Percentiles rank a stretch among this genome's conserved stretches.
Conservation (phyloP, 2,329 filamentous ascomycete species). For the Proliferodiscus dingleyae region DNA sequence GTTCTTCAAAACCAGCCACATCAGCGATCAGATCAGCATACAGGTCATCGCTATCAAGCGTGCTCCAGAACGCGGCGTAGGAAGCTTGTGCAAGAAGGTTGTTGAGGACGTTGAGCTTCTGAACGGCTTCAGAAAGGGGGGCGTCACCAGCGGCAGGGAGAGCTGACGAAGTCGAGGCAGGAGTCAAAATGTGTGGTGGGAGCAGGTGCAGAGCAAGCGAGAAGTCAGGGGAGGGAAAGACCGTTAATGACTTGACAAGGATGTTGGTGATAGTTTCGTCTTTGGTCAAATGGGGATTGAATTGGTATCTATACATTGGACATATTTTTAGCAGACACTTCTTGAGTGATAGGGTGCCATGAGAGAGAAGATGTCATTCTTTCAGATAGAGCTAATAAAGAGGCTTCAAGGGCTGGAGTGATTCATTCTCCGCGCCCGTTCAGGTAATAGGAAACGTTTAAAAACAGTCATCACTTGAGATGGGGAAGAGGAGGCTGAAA, state of each 20-base stretch:
- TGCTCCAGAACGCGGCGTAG: slow-evolving; percentile 90
- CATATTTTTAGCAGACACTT: no score
- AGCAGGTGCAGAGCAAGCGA: slow-evolving; percentile 90
- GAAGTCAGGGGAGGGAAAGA: slow-evolving; percentile 96
- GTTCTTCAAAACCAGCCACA: slow-evolving; percentile 89
- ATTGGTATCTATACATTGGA: slow-evolving; percentile 74
- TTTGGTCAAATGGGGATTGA: slow-evolving; percentile 96
- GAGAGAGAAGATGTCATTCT: slow-evolving; percentile 16
- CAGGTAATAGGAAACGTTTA: slow-evolving; percentile 99
- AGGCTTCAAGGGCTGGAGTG: slow-evolving; percentile 61
- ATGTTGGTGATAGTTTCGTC: slow-evolving; percentile 98
- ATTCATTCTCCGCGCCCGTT: slow-evolving; percentile 55
- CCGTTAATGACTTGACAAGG: slow-evolving; percentile 94
- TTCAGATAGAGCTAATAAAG: slow-evolving; percentile 74
- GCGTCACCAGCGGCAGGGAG: slow-evolving; percentile 55
- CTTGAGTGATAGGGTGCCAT: no score
- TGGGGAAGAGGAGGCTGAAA: slow-evolving; percentile 12
- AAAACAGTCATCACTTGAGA: slow-evolving; percentile 66
- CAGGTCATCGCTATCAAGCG: slow-evolving; percentile 86
- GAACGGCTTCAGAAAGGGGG: slow-evolving; percentile 77
- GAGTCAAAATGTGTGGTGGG: slow-evolving; percentile 71
- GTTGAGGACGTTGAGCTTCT: slow-evolving; percentile 61
- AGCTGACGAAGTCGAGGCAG: slow-evolving; percentile 43
- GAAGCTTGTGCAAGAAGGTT: slow-evolving; percentile 83
- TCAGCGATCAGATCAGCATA: slow-evolving; percentile 95